phyloP scores from a whole-genome alignment of 1,284 basidiomycete species.

The Papiliotrema laurentii region DNA sequence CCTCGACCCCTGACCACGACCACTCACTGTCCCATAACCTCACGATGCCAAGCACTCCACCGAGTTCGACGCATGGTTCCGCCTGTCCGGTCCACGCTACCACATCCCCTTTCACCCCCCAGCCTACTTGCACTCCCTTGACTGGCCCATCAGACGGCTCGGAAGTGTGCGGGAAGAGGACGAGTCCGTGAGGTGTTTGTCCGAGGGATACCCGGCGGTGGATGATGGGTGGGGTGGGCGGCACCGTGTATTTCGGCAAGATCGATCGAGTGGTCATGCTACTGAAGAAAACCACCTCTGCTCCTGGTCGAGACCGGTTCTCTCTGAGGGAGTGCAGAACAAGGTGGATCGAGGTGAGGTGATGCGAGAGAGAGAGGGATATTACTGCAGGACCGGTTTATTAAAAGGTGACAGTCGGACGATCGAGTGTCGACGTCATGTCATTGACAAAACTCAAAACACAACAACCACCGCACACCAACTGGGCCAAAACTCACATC shows the following conservation, averaged over 20 bases:
- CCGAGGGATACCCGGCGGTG: conserved; percentile 2
- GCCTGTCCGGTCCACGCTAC: conserved; percentile 11
- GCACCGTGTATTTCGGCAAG: background rate
- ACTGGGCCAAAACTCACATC: too few relatives aligned
- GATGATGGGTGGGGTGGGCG: conserved; percentile 3
- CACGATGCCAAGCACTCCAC: conserved; percentile 43
- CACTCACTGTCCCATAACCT: conserved; percentile 46
- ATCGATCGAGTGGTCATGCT: background rate
- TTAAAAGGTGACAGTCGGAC: too few relatives aligned
- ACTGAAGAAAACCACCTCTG: background rate
- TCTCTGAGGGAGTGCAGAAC: too few relatives aligned
- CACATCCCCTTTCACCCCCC: conserved; percentile 31
- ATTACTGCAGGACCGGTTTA: too few relatives aligned
- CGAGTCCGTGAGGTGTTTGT: background rate
- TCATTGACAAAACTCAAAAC: too few relatives aligned
- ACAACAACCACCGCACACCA: too few relatives aligned
- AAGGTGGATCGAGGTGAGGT: too few relatives aligned
- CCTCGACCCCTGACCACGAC: background rate
- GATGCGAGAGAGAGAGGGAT: too few relatives aligned
- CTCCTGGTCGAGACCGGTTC: too few relatives aligned
- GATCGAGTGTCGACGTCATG: too few relatives aligned
- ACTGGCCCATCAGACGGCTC: background rate
- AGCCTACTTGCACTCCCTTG: background rate
- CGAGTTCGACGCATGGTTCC: conserved; percentile 30
- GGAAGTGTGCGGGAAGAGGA: background rate